phyloP scores from a whole-genome alignment of 805 yeast species.

The Monosporozyma servazzii region DNA sequence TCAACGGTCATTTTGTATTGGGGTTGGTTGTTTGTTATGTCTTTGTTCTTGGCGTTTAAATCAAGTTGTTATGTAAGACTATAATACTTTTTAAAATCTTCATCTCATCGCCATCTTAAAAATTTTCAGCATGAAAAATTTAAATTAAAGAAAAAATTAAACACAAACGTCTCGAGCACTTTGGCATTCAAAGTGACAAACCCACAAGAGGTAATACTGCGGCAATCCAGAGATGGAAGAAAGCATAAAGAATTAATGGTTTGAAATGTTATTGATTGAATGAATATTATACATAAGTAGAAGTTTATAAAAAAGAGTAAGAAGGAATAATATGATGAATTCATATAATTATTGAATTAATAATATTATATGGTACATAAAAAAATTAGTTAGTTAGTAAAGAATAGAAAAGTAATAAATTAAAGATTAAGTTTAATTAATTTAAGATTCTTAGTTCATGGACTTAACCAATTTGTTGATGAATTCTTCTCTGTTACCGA shows the following conservation, averaged over 20 bases:
- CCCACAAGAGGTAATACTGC: too few relatives aligned
- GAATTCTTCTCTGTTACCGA: constrained; percentile 96
- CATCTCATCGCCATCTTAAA: constrained; percentile 1
- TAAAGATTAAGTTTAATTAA: not conserved
- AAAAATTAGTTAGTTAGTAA: not conserved
- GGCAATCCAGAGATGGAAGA: too few relatives aligned
- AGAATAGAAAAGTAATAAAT: not conserved
- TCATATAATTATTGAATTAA: constrained; percentile 1
- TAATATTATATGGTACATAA: constrained; percentile 1
- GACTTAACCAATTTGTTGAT: constrained; percentile 90
- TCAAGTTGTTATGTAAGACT: not conserved
- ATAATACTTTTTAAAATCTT: not conserved
- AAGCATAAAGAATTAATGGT: too few relatives aligned
- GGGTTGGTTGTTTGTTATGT: not conserved
- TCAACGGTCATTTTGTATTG: constrained; percentile 22
- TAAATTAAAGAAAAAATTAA: not conserved
- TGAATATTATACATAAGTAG: not conserved
- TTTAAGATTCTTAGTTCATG: constrained; percentile 56
- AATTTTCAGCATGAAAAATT: not conserved
- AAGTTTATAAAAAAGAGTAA: not conserved
- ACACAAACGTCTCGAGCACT: not conserved
- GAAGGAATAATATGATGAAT: not conserved
- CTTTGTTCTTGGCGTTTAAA: not conserved
- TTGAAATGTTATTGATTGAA: not conserved
- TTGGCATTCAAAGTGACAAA: not conserved